Percentiles rank a stretch among this genome's conserved stretches.
Evolutionary conservation across 2,329 filamentous ascomycete genomes (phyloP).

Genomic region (Aspergillus tanneri): DNA sequence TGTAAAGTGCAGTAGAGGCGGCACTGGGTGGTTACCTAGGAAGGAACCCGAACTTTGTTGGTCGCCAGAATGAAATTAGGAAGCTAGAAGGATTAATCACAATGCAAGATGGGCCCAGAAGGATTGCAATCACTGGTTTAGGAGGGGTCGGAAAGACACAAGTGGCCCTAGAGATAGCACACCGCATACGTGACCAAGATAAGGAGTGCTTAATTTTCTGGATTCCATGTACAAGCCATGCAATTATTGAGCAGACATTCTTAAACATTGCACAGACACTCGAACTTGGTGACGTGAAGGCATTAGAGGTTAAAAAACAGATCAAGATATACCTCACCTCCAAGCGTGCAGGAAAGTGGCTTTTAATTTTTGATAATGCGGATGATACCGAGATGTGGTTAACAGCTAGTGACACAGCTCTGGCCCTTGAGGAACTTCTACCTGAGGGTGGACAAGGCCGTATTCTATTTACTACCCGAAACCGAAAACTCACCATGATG

Average conservation of each 20-base stretch:
- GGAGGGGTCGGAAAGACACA: conserved; percentile 3
- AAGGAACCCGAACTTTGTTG: conserved; percentile 8
- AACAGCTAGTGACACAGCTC: neutral
- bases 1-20: neutral
- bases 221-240: conserved; percentile 27
- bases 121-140: neutral
- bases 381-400: conserved; percentile 24
- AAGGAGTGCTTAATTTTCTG: conserved; percentile 27
- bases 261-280: conserved; percentile 11
- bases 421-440: conserved; percentile 13
- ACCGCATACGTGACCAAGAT: conserved; percentile 17
- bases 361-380: conserved; percentile 27
- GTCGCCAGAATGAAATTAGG: neutral
- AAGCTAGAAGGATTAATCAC: conserved; percentile 3
- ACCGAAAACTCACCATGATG: conserved; percentile 17
- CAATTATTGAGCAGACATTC: conserved; percentile 17
- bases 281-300: conserved; percentile 5
- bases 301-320: conserved; percentile 4
- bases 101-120: neutral
- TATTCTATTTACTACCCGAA: conserved; percentile 32
- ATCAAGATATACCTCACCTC: conserved; percentile 15
- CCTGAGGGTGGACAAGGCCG: conserved; percentile 20
- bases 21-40: conserved; percentile 21
- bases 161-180: conserved; percentile 1
- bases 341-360: conserved; percentile 17